A percentile compares a stretch with the other conserved stretches of the same genome.
Evolutionary conservation across 106 monocot genomes (phyloP).

Genomic region (Posidonia australis): DNA sequence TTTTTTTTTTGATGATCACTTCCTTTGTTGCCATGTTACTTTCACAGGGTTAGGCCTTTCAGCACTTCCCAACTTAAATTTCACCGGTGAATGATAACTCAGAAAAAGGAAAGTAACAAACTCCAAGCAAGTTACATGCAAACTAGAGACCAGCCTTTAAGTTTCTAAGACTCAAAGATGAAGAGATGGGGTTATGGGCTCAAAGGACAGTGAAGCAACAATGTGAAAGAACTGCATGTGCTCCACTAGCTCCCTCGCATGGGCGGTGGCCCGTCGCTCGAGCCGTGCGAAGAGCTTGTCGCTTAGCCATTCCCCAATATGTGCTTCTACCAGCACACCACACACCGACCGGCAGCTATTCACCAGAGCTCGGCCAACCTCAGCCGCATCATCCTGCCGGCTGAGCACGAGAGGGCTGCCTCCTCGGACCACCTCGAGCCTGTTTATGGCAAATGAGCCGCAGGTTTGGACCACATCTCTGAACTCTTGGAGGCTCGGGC

Average conservation of each 20-base stretch:
- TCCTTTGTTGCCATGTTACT: too few relatives aligned
- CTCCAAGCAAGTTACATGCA: too few relatives aligned
- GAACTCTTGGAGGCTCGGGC: constrained; percentile 23
- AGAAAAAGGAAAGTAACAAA: too few relatives aligned
- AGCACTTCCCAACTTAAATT: too few relatives aligned
- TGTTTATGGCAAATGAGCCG: constrained; percentile 11
- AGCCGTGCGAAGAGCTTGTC: constrained; percentile 18
- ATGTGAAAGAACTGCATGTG: constrained; percentile 22
- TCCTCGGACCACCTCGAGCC: constrained; percentile 15
- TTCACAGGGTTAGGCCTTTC: too few relatives aligned
- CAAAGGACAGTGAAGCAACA: constrained; percentile 16
- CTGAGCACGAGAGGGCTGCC: constrained; percentile 13
- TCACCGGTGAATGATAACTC: too few relatives aligned
- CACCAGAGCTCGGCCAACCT: constrained; percentile 11
- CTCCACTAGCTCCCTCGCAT: constrained; percentile 13
- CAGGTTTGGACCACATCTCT: constrained; percentile 17
- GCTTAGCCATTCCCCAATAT: constrained; percentile 13
- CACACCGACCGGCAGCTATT: constrained; percentile 11
- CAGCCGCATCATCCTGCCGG: constrained; percentile 11
- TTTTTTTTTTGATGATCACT: too few relatives aligned
- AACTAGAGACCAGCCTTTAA: too few relatives aligned
- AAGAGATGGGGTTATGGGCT: too few relatives aligned
- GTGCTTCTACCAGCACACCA: constrained; percentile 22
- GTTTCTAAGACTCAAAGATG: too few relatives aligned
- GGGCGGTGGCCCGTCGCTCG: not conserved